Base-by-base conservation (phyloP, 441 rosid species). In the Gossypium laxum region DNA sequence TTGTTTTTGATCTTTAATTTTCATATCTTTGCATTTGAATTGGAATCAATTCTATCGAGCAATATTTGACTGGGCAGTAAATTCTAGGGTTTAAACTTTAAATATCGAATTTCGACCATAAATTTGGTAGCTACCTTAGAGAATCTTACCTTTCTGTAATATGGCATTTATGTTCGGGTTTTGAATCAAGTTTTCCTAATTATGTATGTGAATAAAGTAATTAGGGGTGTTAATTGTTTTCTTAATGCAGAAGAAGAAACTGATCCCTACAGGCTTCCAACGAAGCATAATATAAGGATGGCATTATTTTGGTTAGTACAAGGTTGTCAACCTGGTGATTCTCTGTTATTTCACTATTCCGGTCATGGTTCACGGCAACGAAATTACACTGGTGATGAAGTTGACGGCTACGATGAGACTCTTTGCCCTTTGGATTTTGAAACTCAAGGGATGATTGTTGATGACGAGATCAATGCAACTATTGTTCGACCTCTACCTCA, bases 391-490 rank as follows among this genome's bases (percentile, higher is more conserved):
- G 94, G 92, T 22, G 96, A 92, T 68, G 96, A 92, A 72, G 84
- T 83, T 58, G 96, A 92, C 78, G 96, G 96, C 10, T 90, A 80
- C 41, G 97, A 92, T 77, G 96, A 92, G 79, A 90, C 96, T 1
- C 77, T 92, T 2, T 90, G 96, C 75, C 96, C 97, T 41, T 71
- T 87, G 17, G 97, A 93, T 76, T 93, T 88, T 67, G 93, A 93
- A 84, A 88, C 95, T 58, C 93, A 88, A 76, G 98, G 96, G 11
- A 88, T 88, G 96, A 88, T 92, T 69, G 88, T 88, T n/a, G 96
- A 91, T 78, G 94, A 91, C 78, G 92, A 88, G 79, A 88, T 88
- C 18, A 91, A 88, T 74, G 85, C 91, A 0, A 82, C 85, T 0
- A 81, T 87, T 75, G 96, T 88, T 14, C 83, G 86, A 43, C 96